Conservation (phyloP, 768 basidiomycete genomes). For the Leucogyrophana mollusca region DNA sequence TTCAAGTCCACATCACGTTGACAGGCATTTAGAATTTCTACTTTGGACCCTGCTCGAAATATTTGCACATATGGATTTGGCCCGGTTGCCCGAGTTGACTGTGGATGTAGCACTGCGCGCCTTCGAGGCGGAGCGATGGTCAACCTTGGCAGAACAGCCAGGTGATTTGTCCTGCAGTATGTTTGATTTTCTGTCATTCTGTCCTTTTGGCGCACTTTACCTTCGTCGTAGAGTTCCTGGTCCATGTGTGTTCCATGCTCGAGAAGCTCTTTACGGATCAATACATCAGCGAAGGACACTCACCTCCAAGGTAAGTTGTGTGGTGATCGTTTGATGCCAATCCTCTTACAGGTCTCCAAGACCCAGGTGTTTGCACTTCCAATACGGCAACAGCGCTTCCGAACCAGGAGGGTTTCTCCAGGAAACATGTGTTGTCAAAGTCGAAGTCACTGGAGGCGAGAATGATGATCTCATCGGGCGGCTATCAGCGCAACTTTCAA, state of each 20-base stretch:
- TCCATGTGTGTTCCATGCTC: conserved; percentile 38
- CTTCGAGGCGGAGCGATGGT: conserved; percentile 43
- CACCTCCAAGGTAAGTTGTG: conserved; percentile 30
- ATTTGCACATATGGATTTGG: conserved; percentile 70
- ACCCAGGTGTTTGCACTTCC: conserved; percentile 53
- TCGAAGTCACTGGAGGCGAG: conserved; percentile 43
- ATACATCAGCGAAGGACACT: conserved; percentile 29
- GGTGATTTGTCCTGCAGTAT: conserved; percentile 45
- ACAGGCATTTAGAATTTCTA: conserved; percentile 36
- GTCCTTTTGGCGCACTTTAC: conserved; percentile 4
- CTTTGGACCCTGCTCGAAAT: conserved; percentile 63
- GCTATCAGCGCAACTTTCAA: conserved; percentile 34
- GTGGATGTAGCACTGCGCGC: conserved; percentile 49
- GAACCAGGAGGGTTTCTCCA: conserved; percentile 30
- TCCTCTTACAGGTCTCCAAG: conserved; percentile 13
- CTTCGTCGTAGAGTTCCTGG: conserved; percentile 47
- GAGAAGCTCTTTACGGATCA: conserved; percentile 44
- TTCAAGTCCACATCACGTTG: neutral
- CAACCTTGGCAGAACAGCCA: conserved; percentile 31
- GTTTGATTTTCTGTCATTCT: conserved; percentile 5
- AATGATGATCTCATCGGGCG: conserved; percentile 60
- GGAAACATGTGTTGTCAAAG: conserved; percentile 48
- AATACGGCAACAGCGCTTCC: conserved; percentile 47
- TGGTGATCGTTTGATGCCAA: neutral
- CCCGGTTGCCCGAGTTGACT: conserved; percentile 53